Conservation (phyloP, 2,329 filamentous ascomycete genomes). For the Fusarium zealandicum region DNA sequence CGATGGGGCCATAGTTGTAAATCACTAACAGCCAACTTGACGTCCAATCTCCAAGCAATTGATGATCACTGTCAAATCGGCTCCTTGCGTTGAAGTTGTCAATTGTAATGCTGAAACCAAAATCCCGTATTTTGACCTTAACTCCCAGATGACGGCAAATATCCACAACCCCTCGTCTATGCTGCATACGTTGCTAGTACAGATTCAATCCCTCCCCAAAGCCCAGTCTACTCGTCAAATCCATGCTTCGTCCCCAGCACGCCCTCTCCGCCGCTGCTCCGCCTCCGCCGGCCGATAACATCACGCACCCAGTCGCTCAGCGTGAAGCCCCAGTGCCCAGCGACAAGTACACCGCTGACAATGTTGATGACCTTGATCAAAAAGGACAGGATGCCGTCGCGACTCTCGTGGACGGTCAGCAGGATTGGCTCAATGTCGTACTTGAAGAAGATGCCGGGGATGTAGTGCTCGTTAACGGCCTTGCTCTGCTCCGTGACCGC, state of each 20-base stretch:
- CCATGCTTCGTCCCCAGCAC: conserved; percentile 58
- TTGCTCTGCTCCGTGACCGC: conserved; percentile 90
- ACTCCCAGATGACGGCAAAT: conserved; percentile 30
- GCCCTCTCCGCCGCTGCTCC: conserved; percentile 55
- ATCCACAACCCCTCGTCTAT: conserved; percentile 22
- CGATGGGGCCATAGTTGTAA: no score
- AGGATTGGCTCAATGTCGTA: conserved; percentile 98
- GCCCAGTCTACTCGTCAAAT: conserved; percentile 38
- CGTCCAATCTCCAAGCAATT: no score
- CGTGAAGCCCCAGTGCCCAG: conserved; percentile 92
- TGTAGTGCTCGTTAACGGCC: conserved; percentile 69
- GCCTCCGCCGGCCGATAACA: conserved; percentile 59
- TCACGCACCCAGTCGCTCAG: conserved; percentile 76
- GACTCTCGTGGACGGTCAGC: conserved; percentile 82
- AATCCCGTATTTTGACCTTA: conserved; percentile 36
- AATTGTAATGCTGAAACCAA: conserved; percentile 21
- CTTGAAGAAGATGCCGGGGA: conserved; percentile 97
- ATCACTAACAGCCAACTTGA: no score
- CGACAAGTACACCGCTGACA: conserved; percentile 87
- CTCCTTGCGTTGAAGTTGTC: background rate
- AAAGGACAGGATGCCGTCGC: conserved; percentile 76
- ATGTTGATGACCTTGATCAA: conserved; percentile 88
- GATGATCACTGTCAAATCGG: no score
- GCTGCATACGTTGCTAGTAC: conserved; percentile 18
- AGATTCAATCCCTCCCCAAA: background rate